Conservation (phyloP, 140 eudicot genomes). For the Flaveria floridana region DNA sequence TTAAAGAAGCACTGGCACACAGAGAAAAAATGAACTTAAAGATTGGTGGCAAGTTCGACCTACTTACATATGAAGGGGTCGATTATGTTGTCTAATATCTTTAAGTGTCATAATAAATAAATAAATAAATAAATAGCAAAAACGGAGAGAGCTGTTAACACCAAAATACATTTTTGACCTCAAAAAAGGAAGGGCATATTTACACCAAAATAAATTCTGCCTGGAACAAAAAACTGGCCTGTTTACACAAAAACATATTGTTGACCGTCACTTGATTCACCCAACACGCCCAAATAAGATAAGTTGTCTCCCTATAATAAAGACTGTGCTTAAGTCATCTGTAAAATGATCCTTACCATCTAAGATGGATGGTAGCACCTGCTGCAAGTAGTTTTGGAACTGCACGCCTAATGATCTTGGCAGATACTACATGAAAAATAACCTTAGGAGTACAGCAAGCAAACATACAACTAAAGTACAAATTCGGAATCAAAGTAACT, state of each 20-base stretch:
- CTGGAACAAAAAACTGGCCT: background rate
- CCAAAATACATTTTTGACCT: too few species aligned
- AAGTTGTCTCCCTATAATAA: background rate
- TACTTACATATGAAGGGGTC: background rate
- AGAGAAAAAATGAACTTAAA: background rate
- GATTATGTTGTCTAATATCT: background rate
- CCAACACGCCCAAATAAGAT: background rate
- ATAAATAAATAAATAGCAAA: background rate
- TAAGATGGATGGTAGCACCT: conserved; percentile 87
- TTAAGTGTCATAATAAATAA: background rate
- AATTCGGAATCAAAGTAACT: background rate
- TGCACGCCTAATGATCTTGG: conserved; percentile 94
- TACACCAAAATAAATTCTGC: background rate
- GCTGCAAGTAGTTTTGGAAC: conserved; percentile 92
- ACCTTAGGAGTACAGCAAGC: conserved; percentile 4
- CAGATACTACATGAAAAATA: conserved; percentile 58
- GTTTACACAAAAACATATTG: background rate
- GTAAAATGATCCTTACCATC: conserved; percentile 52
- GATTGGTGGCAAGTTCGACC: background rate
- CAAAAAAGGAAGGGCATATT: background rate
- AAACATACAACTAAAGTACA: conserved; percentile 10
- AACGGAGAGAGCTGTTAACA: background rate
- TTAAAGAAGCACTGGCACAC: background rate
- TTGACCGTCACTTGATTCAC: background rate
- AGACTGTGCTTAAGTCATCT: background rate